Evolutionary conservation across 2,329 filamentous ascomycete genomes (phyloP), one percentile per base, ranked within the genome.

Genomic region (Xylariaceae sp.): DNA sequence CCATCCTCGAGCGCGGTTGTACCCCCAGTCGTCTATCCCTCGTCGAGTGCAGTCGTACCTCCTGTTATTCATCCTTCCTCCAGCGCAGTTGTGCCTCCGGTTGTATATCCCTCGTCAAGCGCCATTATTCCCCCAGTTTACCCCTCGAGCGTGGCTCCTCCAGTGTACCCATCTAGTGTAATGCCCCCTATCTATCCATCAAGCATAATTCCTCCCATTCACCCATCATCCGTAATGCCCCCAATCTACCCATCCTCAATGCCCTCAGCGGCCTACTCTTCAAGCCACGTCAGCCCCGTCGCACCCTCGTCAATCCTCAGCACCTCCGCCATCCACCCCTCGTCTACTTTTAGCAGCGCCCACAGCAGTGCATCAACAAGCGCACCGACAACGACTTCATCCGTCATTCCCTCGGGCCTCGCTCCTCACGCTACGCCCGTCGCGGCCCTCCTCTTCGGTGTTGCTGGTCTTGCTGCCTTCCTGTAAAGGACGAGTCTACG

Each of bases 401-500:
- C 42, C 2, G 37, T 8, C 18, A 51, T 65, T 15, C 37, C 63
- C 6, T 42, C 64, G 10, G 67, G 51, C 4, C 54, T 65, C 5
- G 66, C 66, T 23, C 59, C 65, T 15, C 62, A 53, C 13, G 60
- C 58, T 15, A 63, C 60, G 5, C 63, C 63, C 9, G 53, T 63
- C 3, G 69, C 67, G 8, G 63, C 67, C 10, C 57, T 73, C 2
- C 51, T 71, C 23, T 65, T 67, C 34, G 67, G 67, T 9, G 67
- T 67, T 37, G 69, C 68, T 11, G 71, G 70, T 18, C 51, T 71
- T 18, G 67, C 64, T 11, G 63, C 61, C n/a, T 15, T 72, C 50
- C 59, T 72, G 30, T 72, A 57, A 64, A 58, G 23, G 23, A 30
- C 23, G 5, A 30, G 23, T 30, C 5, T 30, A 30, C 23, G 5